Percentiles rank a stretch among this genome's conserved stretches.
phyloP scores from a whole-genome alignment of 2,329 filamentous ascomycete species.

The Aspergillus pseudonomiae region DNA sequence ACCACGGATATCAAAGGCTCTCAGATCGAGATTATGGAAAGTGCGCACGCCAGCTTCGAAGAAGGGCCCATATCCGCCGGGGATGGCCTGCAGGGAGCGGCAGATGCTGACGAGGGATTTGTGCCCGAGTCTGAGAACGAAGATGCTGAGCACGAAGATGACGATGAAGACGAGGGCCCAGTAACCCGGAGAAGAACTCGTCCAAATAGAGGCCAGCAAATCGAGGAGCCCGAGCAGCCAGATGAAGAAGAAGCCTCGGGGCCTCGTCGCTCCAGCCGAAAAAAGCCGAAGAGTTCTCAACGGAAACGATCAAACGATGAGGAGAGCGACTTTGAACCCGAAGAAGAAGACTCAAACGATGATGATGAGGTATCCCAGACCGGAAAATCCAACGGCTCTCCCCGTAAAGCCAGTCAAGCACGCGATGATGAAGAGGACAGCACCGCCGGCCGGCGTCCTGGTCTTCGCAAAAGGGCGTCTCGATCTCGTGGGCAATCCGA shows the following conservation, averaged over 20 bases:
- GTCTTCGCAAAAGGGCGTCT: conserved; percentile 54
- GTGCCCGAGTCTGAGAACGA: conserved; percentile 48
- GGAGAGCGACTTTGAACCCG: conserved; percentile 65
- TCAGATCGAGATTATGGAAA: conserved; percentile 47
- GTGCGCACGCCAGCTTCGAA: conserved; percentile 39
- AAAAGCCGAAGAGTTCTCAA: conserved; percentile 46
- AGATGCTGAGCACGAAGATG: conserved; percentile 35
- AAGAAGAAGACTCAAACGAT: conserved; percentile 51
- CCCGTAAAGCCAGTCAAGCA: conserved; percentile 43
- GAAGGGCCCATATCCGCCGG: conserved; percentile 30
- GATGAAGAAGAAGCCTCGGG: conserved; percentile 36
- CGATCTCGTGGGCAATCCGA: conserved; percentile 49
- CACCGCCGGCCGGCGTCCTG: conserved; percentile 54
- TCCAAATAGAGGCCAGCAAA: conserved; percentile 28
- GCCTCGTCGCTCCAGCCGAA: conserved; percentile 43
- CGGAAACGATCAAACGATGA: conserved; percentile 55
- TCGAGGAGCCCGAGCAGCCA: conserved; percentile 28
- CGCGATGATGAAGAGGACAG: conserved; percentile 52
- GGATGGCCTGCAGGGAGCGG: conserved; percentile 26
- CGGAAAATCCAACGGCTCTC: conserved; percentile 49
- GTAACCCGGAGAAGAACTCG: conserved; percentile 50
- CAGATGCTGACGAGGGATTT: conserved; percentile 38
- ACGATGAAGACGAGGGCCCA: conserved; percentile 58
- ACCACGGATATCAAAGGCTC: conserved; percentile 43
- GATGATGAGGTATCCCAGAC: conserved; percentile 58